A percentile compares a stretch with the other conserved stretches of the same genome.
phyloP scores from a whole-genome alignment of 176 grass and related monocot genomes.

The Rhynchospora tenuis region DNA sequence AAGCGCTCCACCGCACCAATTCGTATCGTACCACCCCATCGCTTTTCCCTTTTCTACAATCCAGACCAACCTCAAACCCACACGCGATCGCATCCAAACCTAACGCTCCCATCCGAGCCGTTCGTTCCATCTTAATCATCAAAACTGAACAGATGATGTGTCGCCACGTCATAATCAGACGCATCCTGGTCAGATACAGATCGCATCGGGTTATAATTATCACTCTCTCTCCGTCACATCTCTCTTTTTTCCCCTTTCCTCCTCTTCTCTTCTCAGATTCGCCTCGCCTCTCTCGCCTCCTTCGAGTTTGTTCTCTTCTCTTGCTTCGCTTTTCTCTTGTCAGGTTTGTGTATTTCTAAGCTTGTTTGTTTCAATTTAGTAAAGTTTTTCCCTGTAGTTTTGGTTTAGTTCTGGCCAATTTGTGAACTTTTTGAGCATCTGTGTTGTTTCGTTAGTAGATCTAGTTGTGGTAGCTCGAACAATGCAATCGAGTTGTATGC shows the following conservation, averaged over 20 bases:
- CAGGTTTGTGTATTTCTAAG: background rate
- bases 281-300: background rate
- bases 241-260: background rate
- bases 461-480: slow-evolving; percentile 1
- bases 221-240: background rate
- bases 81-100: background rate
- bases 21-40: slow-evolving; percentile 15
- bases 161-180: background rate
- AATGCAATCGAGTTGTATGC: background rate
- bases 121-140: background rate
- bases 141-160: background rate
- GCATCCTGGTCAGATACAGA: background rate
- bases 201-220: background rate
- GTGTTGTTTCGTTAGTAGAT: slow-evolving; percentile 9
- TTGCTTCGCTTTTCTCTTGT: background rate
- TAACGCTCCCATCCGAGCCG: background rate
- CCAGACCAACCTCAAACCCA: background rate
- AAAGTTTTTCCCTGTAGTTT: background rate
- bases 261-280: background rate
- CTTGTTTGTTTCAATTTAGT: background rate
- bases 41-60: background rate
- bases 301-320: slow-evolving; percentile 3
- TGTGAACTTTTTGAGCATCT: background rate
- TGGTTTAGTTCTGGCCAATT: background rate
- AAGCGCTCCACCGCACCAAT: background rate